Evolutionary conservation across 495 filamentous ascomycete genomes (phyloP), one percentile per base, ranked within the genome.

Genomic region (Clavariopsis aquatica): DNA sequence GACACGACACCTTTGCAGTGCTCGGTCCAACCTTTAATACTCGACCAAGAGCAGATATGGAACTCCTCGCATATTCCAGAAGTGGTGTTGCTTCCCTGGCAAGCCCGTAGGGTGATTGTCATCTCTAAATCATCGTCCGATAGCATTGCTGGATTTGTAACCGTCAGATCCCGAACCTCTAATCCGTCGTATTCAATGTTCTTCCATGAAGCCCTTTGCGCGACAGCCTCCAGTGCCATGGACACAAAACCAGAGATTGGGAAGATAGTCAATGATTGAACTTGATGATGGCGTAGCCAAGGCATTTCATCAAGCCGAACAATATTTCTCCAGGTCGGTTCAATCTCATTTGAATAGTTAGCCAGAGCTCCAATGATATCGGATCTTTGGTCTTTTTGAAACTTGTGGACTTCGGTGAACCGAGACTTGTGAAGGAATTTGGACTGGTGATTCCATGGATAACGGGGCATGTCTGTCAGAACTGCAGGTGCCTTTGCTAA

Each of bases 401-500:
- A 46, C 29, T 59, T 57, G 64, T 67, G 52, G 1, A 57, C 20
- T 13, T 56, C 45, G 3, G 52, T 43, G 20, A 63, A 27, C 17
- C 60, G 60, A 29, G 65, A 57, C 46, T 63, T 52, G 36, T 62
- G 58, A 28, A 29, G 63, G 46, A 52, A 66, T 9, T 15, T 60
- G 8, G 17, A 49, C 8, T 46, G 36, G 27, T 66, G 64, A 27
- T 66, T 66, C 64, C 64, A 66, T 3, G 57, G 49, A 56, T 68
- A 68, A 0, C 49, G 24, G 24, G 65, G 65, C 12, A 68, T 43
- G 24, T 62, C 47, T 7, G 34, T 36, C 6, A 65, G 31, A 24
- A 62, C 20, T 15, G n/a, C 23, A 3, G 58, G 58, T 13, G 46
- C 22, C 31, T 52, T 62, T 3, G 31, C 24, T 15, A 3, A 86